These are phyloP conservation scores for Gymnopilus dilepis DNA, from an alignment of 768 basidiomycete species.

Conservation along the genomic window DNA sequence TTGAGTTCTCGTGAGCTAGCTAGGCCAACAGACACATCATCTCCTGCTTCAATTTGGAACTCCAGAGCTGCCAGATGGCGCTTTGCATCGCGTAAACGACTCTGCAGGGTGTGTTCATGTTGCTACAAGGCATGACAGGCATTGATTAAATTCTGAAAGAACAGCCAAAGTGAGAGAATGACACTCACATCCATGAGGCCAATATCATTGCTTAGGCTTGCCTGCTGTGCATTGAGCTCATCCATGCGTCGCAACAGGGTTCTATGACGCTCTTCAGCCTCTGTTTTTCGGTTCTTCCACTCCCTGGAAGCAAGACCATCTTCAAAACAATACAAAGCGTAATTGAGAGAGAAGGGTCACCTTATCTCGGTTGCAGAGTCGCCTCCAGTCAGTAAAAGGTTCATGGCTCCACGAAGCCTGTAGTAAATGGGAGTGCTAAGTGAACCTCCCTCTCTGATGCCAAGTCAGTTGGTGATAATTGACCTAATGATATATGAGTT, in stretches of 20 bases:
- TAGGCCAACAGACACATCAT: slow-evolving; percentile 71
- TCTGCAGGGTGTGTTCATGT: slow-evolving; percentile 24
- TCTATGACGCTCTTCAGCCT: slow-evolving; percentile 43
- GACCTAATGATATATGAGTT: background rate
- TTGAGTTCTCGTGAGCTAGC: slow-evolving; percentile 59
- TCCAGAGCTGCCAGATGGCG: slow-evolving; percentile 27
- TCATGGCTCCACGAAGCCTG: slow-evolving; percentile 41
- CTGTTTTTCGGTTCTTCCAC: slow-evolving; percentile 44
- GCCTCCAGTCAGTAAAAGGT: slow-evolving; percentile 58
- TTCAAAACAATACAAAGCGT: background rate
- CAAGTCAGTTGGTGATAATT: too few relatives aligned
- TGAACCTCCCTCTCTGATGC: slow-evolving; percentile 69
- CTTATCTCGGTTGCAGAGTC: slow-evolving; percentile 53
- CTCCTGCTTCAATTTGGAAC: slow-evolving; percentile 63
- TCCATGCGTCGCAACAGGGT: slow-evolving; percentile 31
- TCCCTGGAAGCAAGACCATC: slow-evolving; percentile 41
- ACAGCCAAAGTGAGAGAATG: background rate
- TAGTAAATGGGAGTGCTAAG: slow-evolving; percentile 47
- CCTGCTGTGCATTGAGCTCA: slow-evolving; percentile 33
- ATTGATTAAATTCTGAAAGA: background rate
- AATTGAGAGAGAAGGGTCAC: slow-evolving; percentile 35
- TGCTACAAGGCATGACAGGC: slow-evolving; percentile 23
- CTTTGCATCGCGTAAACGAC: too few relatives aligned
- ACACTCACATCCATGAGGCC: slow-evolving; percentile 41
- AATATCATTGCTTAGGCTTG: slow-evolving; percentile 28